A percentile compares a stretch with the other conserved stretches of the same genome.
These are phyloP conservation scores for Capsicum pubescens DNA, from an alignment of 257 asterid species.

Conservation along the genomic window DNA sequence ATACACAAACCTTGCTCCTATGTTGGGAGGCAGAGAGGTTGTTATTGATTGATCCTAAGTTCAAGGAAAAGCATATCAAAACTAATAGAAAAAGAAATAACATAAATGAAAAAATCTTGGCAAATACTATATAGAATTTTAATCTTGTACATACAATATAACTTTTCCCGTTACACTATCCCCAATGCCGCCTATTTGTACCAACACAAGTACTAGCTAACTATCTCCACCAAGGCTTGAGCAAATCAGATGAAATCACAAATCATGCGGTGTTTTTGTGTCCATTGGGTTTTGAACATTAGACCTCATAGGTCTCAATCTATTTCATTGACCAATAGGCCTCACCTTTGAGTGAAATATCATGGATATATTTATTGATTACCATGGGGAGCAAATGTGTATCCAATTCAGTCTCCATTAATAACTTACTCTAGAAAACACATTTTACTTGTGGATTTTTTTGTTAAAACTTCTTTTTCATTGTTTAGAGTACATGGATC, in stretches of 20 bases:
- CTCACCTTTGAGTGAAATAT: not conserved
- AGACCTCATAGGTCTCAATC: not conserved
- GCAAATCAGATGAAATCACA: not conserved
- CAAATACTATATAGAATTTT: not conserved
- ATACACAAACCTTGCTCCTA: no score
- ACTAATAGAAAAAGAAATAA: not conserved
- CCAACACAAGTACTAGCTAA: not conserved
- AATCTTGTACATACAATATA: not conserved
- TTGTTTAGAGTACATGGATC: not conserved
- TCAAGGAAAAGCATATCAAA: no score
- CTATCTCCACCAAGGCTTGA: not conserved
- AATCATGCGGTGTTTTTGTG: not conserved
- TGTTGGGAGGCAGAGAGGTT: no score
- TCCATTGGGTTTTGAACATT: not conserved
- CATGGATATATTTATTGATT: not conserved
- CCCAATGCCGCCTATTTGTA: no score
- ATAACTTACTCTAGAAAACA: not conserved
- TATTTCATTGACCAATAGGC: not conserved
- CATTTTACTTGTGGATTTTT: constrained; percentile 1
- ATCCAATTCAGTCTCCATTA: not conserved
- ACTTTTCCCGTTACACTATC: no score
- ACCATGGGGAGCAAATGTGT: not conserved
- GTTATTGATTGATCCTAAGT: no score
- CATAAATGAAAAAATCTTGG: not conserved
- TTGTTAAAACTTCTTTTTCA: not conserved